A percentile compares a stretch with the other conserved stretches of the same genome.
Conservation (phyloP, 305 asterid species). For the Andrographis paniculata region DNA sequence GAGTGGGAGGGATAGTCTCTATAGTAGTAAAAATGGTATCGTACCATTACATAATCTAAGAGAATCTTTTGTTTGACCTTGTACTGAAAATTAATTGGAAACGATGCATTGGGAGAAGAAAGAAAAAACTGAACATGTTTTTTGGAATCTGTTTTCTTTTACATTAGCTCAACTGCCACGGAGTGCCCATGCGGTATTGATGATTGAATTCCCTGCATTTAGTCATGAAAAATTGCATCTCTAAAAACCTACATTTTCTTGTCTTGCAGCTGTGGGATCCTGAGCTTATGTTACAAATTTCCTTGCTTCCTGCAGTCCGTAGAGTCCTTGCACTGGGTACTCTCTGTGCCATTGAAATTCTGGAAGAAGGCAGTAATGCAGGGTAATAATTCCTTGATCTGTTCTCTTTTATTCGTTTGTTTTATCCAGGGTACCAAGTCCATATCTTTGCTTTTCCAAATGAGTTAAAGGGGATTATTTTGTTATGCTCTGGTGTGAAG, state of each 20-base stretch:
- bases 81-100: neutral
- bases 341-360: slow-evolving; percentile 80
- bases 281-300: slow-evolving; percentile 51
- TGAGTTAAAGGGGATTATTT: slow-evolving; percentile 5
- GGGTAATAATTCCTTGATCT: slow-evolving; percentile 43
- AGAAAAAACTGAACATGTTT: no score
- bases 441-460: neutral
- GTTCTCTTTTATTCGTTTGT: neutral
- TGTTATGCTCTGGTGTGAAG: no score
- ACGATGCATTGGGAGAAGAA: neutral
- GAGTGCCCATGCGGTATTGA: slow-evolving; percentile 7
- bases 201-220: slow-evolving; percentile 1
- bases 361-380: slow-evolving; percentile 60
- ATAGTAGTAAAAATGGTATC: no score
- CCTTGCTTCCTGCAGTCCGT: slow-evolving; percentile 61
- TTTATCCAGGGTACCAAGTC: neutral
- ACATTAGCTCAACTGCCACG: neutral
- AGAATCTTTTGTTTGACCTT: neutral
- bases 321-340: slow-evolving; percentile 83
- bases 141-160: no score
- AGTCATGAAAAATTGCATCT: slow-evolving; percentile 7
- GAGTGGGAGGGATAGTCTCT: no score
- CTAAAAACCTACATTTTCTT: neutral
- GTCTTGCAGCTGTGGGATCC: slow-evolving; percentile 69
- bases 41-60: no score